phyloP scores from a whole-genome alignment of 1,139 yeast genomes.

The Pichia sorboxylosa region DNA sequence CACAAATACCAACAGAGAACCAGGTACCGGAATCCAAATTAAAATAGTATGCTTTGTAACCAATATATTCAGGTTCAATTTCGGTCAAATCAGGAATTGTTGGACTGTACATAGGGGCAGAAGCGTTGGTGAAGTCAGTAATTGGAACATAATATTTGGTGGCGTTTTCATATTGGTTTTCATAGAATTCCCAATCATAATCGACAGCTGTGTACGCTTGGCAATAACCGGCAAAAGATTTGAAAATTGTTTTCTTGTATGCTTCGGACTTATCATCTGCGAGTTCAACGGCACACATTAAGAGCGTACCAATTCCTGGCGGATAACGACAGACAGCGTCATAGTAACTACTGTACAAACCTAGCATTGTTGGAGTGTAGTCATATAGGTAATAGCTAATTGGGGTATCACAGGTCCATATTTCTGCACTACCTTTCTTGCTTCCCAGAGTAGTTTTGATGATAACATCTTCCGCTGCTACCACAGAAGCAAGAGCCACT shows the following conservation, averaged over 20 bases:
- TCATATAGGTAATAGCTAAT: conserved; percentile 6
- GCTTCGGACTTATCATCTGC: conserved; percentile 9
- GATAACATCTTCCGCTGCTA: neutral
- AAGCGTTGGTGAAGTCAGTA: conserved; percentile 7
- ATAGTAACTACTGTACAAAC: conserved; percentile 7
- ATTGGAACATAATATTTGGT: conserved; percentile 11
- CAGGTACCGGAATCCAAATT: conserved; percentile 17
- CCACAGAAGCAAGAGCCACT: too few species aligned
- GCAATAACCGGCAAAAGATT: conserved; percentile 13
- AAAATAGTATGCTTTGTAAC: conserved; percentile 11
- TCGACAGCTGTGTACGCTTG: conserved; percentile 9
- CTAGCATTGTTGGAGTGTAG: conserved; percentile 3
- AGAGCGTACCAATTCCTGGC: conserved; percentile 19
- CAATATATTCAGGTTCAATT: conserved; percentile 2
- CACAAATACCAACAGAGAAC: conserved; percentile 30
- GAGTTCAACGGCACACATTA: conserved; percentile 17
- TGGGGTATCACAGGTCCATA: conserved; percentile 1
- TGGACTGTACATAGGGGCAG: conserved; percentile 12
- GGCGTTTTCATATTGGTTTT: conserved; percentile 19
- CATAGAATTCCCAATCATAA: conserved; percentile 12
- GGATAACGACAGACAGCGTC: conserved; percentile 16
- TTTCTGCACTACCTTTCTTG: neutral
- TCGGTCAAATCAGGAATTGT: conserved; percentile 9
- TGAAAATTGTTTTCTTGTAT: conserved; percentile 8
- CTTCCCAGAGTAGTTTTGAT: neutral